Conservation (phyloP, 768 basidiomycete genomes). For the Phanerochaete sordida region DNA sequence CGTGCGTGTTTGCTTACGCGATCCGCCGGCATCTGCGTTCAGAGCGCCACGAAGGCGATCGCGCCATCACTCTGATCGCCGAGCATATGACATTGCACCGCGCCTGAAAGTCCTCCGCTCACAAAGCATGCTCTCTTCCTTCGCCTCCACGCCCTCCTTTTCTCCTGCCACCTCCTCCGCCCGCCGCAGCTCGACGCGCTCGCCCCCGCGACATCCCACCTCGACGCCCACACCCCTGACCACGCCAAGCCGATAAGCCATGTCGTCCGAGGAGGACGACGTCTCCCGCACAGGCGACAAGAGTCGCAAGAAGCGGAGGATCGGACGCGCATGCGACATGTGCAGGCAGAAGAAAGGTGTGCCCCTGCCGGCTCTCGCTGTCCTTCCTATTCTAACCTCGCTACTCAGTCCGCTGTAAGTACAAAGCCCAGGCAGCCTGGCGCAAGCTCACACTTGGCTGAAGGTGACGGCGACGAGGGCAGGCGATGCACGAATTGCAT, state of each 20-base stretch:
- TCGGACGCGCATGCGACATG: constrained; percentile 7
- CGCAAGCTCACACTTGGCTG: neutral
- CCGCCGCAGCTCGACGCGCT: neutral
- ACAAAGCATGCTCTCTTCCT: neutral
- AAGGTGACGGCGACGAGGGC: constrained; percentile 7
- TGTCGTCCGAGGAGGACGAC: constrained; percentile 8
- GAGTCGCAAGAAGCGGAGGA: constrained; percentile 4
- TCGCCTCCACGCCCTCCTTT: neutral
- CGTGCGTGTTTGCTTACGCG: neutral
- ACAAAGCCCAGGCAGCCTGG: neutral
- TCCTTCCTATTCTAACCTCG: neutral
- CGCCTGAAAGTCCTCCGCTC: neutral
- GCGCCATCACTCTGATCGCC: neutral
- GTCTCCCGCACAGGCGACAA: neutral
- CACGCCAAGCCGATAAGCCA: neutral
- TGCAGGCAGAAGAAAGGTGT: constrained; percentile 12
- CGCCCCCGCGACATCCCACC: neutral
- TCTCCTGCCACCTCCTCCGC: neutral
- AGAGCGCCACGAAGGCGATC: constrained; percentile 3
- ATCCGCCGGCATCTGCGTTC: neutral
- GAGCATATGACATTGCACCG: neutral
- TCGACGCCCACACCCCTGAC: neutral
- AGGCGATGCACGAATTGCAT: constrained; percentile 6
- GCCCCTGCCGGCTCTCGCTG: neutral
- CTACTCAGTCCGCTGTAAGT: constrained; percentile 1